Percentiles rank a stretch among this genome's conserved stretches.
Evolutionary conservation across 768 basidiomycete species (phyloP).

Genomic region (Hydnum rufescens): DNA sequence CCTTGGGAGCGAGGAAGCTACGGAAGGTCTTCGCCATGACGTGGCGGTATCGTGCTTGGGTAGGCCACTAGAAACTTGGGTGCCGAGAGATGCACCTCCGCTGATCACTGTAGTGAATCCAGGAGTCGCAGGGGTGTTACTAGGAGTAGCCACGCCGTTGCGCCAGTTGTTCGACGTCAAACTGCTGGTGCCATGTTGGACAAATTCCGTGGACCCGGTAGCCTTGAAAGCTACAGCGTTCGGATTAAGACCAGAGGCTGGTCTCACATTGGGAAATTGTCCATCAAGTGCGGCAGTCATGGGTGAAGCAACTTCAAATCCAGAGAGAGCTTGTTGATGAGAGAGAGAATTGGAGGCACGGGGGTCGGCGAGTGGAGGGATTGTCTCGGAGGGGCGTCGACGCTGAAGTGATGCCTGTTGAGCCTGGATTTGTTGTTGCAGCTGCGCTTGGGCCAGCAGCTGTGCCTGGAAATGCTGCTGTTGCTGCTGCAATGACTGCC

Average conservation of each 20-base stretch:
- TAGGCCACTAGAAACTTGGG: constrained; percentile 18
- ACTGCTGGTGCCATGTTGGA: neutral
- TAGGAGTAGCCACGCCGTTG: constrained; percentile 7
- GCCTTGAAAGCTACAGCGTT: constrained; percentile 18
- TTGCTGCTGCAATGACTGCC: constrained; percentile 34
- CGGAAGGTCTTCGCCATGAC: constrained; percentile 58
- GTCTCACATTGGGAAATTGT: constrained; percentile 24
- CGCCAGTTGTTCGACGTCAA: constrained; percentile 15
- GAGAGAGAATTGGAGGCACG: constrained; percentile 43
- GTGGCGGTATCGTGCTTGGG: constrained; percentile 15
- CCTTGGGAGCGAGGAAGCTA: no score
- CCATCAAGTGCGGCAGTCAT: constrained; percentile 69
- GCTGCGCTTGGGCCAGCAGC: constrained; percentile 6
- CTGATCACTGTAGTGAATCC: constrained; percentile 45
- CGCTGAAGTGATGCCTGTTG: constrained; percentile 30
- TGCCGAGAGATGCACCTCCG: constrained; percentile 51
- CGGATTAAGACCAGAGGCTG: constrained; percentile 17
- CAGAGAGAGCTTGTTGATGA: constrained; percentile 30
- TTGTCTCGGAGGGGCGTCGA: constrained; percentile 35
- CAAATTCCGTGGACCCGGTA: neutral
- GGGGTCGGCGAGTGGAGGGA: constrained; percentile 52
- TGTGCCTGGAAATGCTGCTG: constrained; percentile 23
- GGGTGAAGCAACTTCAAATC: constrained; percentile 18
- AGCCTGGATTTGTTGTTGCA: constrained; percentile 11
- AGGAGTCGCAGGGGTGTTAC: constrained; percentile 32